Evolutionary conservation across 208 protist species (phyloP).

Genomic region (Leishmania arabica): DNA sequence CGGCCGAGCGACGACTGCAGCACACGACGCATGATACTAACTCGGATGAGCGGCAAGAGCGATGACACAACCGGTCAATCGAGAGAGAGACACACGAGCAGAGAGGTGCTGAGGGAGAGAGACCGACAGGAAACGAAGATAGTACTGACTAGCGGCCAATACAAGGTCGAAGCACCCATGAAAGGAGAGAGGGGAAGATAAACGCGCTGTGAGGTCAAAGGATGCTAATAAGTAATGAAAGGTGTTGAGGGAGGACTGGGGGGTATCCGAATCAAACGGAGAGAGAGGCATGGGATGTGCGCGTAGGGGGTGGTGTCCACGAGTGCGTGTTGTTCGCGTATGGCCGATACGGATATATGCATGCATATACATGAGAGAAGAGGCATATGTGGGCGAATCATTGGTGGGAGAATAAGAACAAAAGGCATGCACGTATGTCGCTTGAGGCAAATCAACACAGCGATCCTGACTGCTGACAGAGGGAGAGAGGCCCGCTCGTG

Average conservation of each 20-base stretch:
- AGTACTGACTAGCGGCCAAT: neutral
- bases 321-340: neutral
- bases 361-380: neutral
- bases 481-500: neutral
- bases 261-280: neutral
- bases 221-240: neutral
- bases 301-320: neutral
- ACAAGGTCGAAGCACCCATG: neutral
- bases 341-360: neutral
- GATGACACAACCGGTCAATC: neutral
- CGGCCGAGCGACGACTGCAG: conserved; percentile 5
- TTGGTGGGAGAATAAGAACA: neutral
- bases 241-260: neutral
- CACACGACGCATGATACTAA: conserved; percentile 17
- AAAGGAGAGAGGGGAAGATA: neutral
- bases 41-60: neutral
- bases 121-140: neutral
- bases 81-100: neutral
- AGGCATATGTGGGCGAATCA: neutral
- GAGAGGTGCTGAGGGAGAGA: neutral
- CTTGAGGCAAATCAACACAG: neutral
- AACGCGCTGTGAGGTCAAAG: neutral
- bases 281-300: neutral
- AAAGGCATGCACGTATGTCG: neutral
- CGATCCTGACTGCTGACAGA: neutral